Percentiles rank a stretch among this genome's conserved stretches.
phyloP scores from a whole-genome alignment of 2,329 filamentous ascomycete species.

The Alternaria hordeiaustralica region DNA sequence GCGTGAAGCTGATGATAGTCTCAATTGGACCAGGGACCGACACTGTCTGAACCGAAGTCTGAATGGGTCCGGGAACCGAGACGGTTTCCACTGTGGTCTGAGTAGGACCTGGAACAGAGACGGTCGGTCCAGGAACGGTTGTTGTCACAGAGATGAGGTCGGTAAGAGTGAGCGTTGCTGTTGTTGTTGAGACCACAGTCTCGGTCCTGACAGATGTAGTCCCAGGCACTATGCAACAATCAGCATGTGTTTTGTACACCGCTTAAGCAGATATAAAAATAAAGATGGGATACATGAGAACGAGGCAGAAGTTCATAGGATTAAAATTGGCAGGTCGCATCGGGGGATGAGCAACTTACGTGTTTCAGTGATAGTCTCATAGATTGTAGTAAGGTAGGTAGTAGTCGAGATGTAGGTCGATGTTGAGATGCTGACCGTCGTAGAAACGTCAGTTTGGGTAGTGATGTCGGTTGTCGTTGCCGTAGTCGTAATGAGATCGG shows the following conservation, averaged over 20 bases:
- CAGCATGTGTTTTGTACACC: background rate
- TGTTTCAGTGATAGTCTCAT: slow-evolving; percentile 4
- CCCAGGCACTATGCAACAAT: slow-evolving; percentile 8
- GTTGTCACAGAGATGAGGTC: slow-evolving; percentile 7
- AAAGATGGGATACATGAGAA: background rate
- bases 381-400: slow-evolving; percentile 6
- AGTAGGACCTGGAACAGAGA: slow-evolving; percentile 24
- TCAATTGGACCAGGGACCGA: slow-evolving; percentile 1
- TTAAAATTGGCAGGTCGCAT: background rate
- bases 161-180: slow-evolving; percentile 11
- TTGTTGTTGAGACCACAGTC: slow-evolving; percentile 19
- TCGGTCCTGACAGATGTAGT: slow-evolving; percentile 15
- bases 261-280: background rate
- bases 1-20: slow-evolving; percentile 4
- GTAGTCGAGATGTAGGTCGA: slow-evolving; percentile 23
- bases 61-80: slow-evolving; percentile 16
- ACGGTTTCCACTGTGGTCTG: slow-evolving; percentile 7
- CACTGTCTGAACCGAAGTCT: slow-evolving; percentile 3
- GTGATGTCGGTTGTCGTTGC: slow-evolving; percentile 13
- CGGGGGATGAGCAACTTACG: background rate
- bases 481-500: slow-evolving; percentile 16
- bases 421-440: slow-evolving; percentile 23
- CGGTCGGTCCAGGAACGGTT: slow-evolving; percentile 5
- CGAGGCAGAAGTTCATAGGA: background rate
- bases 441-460: slow-evolving; percentile 19